Percentiles rank a stretch among this genome's conserved stretches.
phyloP scores from a whole-genome alignment of 441 rosid species.

The Lepidium campestre region DNA sequence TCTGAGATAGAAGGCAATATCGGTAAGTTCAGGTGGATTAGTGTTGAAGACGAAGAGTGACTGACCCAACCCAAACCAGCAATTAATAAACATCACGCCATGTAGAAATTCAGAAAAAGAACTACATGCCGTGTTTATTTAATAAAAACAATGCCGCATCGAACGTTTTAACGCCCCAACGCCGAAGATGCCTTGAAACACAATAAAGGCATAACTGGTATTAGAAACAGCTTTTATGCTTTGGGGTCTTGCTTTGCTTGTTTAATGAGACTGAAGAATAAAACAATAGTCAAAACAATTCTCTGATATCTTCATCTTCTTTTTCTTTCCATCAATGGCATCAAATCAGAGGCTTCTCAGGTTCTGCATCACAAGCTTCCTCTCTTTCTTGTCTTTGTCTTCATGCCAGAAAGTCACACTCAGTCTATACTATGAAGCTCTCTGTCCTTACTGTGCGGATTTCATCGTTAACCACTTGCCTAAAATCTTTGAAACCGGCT shows the following conservation, averaged over 20 bases:
- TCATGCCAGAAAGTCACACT: constrained; percentile 35
- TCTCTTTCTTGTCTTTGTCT: constrained; percentile 16
- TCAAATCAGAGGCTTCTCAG: constrained; percentile 7
- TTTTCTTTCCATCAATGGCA: constrained; percentile 20
- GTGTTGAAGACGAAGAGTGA: constrained; percentile 18
- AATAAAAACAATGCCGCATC: background rate
- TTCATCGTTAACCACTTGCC: constrained; percentile 61
- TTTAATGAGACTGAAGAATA: constrained; percentile 5
- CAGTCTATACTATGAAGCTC: constrained; percentile 62
- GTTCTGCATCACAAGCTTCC: background rate
- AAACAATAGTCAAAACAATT: background rate
- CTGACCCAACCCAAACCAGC: background rate
- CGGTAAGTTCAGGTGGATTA: constrained; percentile 12
- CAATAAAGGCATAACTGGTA: background rate
- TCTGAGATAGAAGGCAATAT: background rate
- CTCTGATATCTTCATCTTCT: background rate
- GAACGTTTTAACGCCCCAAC: background rate
- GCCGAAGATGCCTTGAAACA: background rate
- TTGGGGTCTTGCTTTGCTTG: constrained; percentile 10
- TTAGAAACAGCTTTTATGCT: background rate
- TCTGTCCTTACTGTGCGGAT: constrained; percentile 66
- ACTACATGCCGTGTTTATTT: background rate
- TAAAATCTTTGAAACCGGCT: constrained; percentile 43
- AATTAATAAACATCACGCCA: background rate
- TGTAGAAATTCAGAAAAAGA: background rate